These are phyloP conservation scores for Chlamydomonas asymmetrica DNA, from an alignment of 139 green algal genomes.

Conservation along the genomic window DNA sequence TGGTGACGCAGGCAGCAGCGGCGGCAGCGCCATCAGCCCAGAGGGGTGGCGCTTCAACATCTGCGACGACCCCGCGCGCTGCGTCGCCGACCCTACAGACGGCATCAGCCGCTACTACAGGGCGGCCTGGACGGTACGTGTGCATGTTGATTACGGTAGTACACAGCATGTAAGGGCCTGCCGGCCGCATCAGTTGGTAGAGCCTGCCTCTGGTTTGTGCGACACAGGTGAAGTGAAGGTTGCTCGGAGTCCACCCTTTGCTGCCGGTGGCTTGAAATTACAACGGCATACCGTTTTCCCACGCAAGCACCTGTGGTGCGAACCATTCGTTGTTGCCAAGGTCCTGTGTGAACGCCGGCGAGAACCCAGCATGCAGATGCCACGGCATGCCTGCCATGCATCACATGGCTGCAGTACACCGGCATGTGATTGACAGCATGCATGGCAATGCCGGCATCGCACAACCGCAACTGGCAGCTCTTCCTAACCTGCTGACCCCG, in stretches of 20 bases:
- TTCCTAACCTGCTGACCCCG: background rate
- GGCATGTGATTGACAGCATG: too few relatives aligned
- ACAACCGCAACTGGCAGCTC: background rate
- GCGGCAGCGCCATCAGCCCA: slow-evolving; percentile 67
- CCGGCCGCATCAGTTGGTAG: background rate
- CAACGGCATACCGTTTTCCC: background rate
- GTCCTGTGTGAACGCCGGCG: too few relatives aligned
- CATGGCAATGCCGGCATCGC: background rate
- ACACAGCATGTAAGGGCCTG: background rate
- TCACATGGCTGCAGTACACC: too few relatives aligned
- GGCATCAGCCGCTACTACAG: slow-evolving; percentile 61
- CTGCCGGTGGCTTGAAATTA: background rate
- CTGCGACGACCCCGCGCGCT: slow-evolving; percentile 52
- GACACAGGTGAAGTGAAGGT: background rate
- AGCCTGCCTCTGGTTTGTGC: background rate
- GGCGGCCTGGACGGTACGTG: slow-evolving; percentile 35
- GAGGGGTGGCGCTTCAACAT: slow-evolving; percentile 72
- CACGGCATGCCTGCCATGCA: too few relatives aligned
- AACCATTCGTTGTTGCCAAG: too few relatives aligned
- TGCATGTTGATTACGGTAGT: background rate
- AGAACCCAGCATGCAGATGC: too few relatives aligned
- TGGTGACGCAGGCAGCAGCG: slow-evolving; percentile 59
- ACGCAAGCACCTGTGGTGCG: background rate
- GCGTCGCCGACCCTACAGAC: slow-evolving; percentile 49
- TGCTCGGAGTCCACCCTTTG: background rate